phyloP scores from a whole-genome alignment of 2,329 filamentous ascomycete genomes.

The Boeremia exigua region DNA sequence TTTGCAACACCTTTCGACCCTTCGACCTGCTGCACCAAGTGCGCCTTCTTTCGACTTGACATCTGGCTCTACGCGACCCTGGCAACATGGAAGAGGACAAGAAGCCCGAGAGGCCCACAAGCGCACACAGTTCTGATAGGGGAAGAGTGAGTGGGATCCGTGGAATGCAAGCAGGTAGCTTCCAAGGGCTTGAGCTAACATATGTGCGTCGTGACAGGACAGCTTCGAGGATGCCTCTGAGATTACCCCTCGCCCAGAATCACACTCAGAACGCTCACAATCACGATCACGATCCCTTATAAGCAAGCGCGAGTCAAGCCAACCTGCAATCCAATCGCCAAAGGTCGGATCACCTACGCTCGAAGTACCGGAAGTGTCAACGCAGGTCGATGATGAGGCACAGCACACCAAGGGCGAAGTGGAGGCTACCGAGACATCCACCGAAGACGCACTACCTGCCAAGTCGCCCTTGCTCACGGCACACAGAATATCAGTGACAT shows the following conservation, averaged over 20 bases:
- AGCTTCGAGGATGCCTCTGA: conserved; percentile 83
- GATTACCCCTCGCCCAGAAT: conserved; percentile 52
- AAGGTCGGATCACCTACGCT: conserved; percentile 7
- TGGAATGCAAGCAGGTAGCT: background rate
- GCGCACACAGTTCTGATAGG: conserved; percentile 42
- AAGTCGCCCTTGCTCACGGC: conserved; percentile 62
- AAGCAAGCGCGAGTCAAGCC: conserved; percentile 38
- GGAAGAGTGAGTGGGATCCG: conserved; percentile 31
- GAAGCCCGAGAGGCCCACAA: conserved; percentile 33
- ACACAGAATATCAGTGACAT: conserved; percentile 62
- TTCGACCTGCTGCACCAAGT: conserved; percentile 3
- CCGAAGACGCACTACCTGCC: conserved; percentile 30
- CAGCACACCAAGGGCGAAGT: conserved; percentile 15
- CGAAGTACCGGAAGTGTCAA: conserved; percentile 17
- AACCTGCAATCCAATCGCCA: conserved; percentile 5
- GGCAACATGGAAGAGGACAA: conserved; percentile 19
- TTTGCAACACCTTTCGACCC: background rate
- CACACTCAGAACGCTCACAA: conserved; percentile 46
- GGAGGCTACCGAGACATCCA: conserved; percentile 27
- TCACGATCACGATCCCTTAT: conserved; percentile 62
- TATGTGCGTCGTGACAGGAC: conserved; percentile 59
- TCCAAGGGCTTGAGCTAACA: conserved; percentile 17
- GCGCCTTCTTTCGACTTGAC: conserved; percentile 2
- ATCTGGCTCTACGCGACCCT: conserved; percentile 6
- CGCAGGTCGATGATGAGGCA: conserved; percentile 17